Evolutionary conservation across 257 asterid genomes (phyloP), one percentile per base, ranked within the genome.

Genomic region (Przewalskia tangutica): DNA sequence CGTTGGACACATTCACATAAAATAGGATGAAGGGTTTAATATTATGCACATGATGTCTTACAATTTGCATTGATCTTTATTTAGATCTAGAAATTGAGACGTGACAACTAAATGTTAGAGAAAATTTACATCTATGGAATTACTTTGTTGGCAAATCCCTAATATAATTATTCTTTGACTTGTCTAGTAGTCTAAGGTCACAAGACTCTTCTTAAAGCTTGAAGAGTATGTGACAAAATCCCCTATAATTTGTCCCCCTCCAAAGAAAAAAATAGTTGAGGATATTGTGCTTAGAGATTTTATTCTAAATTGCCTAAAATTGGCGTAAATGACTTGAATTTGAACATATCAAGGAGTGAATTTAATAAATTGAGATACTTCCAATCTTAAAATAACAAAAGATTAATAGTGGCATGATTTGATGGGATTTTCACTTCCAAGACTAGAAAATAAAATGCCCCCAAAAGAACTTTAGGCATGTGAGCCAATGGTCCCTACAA

Each of bases 381-480:
- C 40, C 7, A 42, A 68, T 36, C 36, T 42, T 42, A 40, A 42
- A 68, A 42, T 68, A 42, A 34, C 77, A 68, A 68, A 40, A 40
- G 60, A 7, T 50, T 50, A 50, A 50, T 23, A 44, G 56, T 48
- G 79, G 79, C n/a, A 75, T 50, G 62, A 75, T 75, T 50, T 75
- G 62, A 75, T 75, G 79, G 62, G 5, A 23, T 48, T 62, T 13
- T 75, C 14, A 3, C 5, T 23, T 75, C 38, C 23, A 50, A 75
- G 62, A 75, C 62, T 73, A 48, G 62, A 73, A 73, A 73, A 48
- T 73, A 50, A 48, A 13, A 20, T 23, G 62, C 59, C 79, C 79
- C 7, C 13, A 75, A 66, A 50, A 75, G 38, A 75, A 75, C 79
- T 75, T 23, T 50, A 75, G 79, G 62, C 79, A 75, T 50, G 79